Percentiles rank a stretch among this genome's conserved stretches.
Evolutionary conservation across 1,139 yeast genomes (phyloP).

Genomic region (Pichia sp.): DNA sequence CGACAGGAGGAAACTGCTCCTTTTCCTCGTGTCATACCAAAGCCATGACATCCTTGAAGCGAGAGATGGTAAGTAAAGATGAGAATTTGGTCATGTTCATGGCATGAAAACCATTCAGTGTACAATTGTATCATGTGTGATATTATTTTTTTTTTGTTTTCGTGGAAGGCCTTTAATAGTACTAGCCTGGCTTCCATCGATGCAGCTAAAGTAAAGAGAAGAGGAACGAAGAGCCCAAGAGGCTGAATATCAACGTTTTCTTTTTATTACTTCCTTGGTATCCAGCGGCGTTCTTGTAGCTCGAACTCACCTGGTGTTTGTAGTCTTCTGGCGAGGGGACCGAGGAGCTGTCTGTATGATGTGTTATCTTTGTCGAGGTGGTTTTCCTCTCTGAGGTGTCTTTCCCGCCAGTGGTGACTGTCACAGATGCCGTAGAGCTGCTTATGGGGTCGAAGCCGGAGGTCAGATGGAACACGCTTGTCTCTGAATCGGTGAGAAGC

Average conservation of each 20-base stretch:
- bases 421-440: neutral
- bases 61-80: neutral
- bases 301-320: neutral
- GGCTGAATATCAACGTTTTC: neutral
- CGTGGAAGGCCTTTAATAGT: neutral
- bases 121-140: neutral
- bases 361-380: neutral
- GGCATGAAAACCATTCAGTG: neutral
- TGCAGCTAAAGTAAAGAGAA: constrained; percentile 1
- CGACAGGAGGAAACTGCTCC: too few relatives aligned
- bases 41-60: neutral
- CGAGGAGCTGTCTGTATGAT: neutral
- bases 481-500: neutral
- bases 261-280: neutral
- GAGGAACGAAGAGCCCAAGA: constrained; percentile 2
- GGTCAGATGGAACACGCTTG: neutral
- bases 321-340: neutral
- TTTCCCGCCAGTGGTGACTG: neutral
- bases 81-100: neutral
- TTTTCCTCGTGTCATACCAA: neutral
- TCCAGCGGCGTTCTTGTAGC: neutral
- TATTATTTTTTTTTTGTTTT: neutral
- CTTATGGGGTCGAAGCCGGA: neutral
- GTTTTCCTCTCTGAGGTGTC: neutral
- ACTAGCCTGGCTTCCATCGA: neutral